Conservation (phyloP, 257 asterid genomes). For the Solanum rostratum region DNA sequence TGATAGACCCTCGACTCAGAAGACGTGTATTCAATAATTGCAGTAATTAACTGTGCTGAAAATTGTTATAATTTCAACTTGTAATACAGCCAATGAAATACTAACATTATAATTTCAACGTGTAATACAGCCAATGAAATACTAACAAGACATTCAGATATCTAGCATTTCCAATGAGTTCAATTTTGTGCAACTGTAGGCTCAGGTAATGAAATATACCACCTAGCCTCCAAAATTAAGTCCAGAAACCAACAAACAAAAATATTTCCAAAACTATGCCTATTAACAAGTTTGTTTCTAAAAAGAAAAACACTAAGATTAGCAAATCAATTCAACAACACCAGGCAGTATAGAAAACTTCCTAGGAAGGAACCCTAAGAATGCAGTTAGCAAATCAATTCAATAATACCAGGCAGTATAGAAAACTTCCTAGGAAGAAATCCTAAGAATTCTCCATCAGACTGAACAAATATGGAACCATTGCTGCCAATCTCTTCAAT, state of each 20-base stretch:
- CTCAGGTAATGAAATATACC: not conserved
- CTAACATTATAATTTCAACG: no score
- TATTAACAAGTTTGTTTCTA: not conserved
- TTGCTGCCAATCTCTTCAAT: slow-evolving; percentile 50
- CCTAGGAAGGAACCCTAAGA: slow-evolving; percentile 71
- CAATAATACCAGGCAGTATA: slow-evolving; percentile 52
- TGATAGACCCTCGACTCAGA: no score
- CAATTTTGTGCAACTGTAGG: no score
- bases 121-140: not conserved
- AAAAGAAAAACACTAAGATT: not conserved
- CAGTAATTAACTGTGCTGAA: not conserved
- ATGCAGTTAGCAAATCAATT: no score
- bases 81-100: not conserved
- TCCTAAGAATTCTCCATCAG: slow-evolving; percentile 85
- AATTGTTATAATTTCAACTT: not conserved
- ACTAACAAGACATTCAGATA: not conserved
- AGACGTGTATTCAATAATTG: no score
- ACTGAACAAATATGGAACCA: slow-evolving; percentile 54
- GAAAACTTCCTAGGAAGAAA: slow-evolving; percentile 65
- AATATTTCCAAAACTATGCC: not conserved
- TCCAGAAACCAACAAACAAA: not conserved
- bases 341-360: slow-evolving; percentile 55
- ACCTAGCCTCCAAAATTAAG: not conserved
- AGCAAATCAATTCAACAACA: slow-evolving; percentile 59
- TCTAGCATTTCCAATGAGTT: no score